Conservation (phyloP, 2,329 filamentous ascomycete species). For the Ilyonectria mors-panacis region DNA sequence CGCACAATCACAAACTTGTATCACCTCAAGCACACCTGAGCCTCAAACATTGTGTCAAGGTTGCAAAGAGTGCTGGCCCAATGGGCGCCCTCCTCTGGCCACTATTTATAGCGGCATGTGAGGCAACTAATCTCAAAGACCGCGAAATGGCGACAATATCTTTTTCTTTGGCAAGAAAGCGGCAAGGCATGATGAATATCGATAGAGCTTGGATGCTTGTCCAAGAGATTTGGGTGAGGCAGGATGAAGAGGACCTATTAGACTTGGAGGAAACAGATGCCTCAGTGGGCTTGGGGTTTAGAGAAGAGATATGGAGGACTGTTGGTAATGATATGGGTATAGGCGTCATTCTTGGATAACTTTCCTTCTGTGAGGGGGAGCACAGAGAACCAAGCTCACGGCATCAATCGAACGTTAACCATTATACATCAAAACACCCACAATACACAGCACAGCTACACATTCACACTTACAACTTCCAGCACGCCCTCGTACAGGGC, state of each 20-base stretch:
- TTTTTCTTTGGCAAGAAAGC: neutral
- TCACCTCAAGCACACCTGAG: neutral
- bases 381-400: no score
- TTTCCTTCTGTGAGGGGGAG: no score
- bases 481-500: no score
- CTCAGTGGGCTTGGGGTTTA: neutral
- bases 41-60: neutral
- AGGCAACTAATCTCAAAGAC: neutral
- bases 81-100: neutral
- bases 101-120: conserved; percentile 1
- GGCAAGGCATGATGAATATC: neutral
- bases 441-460: no score
- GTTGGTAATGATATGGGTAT: neutral
- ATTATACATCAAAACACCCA: no score
- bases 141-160: neutral
- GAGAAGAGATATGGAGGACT: neutral
- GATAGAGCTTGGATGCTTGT: neutral
- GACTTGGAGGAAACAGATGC: neutral
- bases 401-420: no score
- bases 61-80: neutral
- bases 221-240: neutral
- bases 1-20: neutral
- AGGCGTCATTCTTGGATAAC: neutral
- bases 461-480: no score
- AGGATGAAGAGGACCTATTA: neutral